A percentile compares a stretch with the other conserved stretches of the same genome.
Evolutionary conservation across 768 basidiomycete genomes (phyloP).

Genomic region (Lactarius psammicola): DNA sequence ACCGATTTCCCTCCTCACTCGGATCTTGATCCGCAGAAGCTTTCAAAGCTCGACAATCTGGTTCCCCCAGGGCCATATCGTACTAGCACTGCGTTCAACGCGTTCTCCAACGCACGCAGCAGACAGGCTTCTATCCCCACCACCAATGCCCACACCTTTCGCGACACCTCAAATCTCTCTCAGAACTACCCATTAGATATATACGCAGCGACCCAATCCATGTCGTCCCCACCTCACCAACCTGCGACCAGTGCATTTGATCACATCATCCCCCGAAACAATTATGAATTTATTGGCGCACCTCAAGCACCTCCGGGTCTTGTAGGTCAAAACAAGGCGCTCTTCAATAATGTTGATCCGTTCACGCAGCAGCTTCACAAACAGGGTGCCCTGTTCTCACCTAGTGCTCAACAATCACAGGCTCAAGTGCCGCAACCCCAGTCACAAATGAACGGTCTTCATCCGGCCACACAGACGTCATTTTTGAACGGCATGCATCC

Average conservation of each 20-base stretch:
- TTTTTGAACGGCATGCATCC: slow-evolving; percentile 43
- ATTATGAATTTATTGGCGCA: slow-evolving; percentile 24
- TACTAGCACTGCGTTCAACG: slow-evolving; percentile 30
- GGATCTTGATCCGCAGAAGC: slow-evolving; percentile 28
- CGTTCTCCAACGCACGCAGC: slow-evolving; percentile 27
- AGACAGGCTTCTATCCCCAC: slow-evolving; percentile 27
- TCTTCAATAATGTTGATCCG: slow-evolving; percentile 25
- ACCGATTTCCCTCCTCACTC: slow-evolving; percentile 20
- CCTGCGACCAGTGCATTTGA: slow-evolving; percentile 26
- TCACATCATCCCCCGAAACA: slow-evolving; percentile 19
- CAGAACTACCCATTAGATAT: slow-evolving; percentile 29
- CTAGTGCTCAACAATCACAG: slow-evolving; percentile 39
- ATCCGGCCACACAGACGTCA: slow-evolving; percentile 35
- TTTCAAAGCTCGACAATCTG: slow-evolving; percentile 25
- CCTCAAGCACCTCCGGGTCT: slow-evolving; percentile 21
- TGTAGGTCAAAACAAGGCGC: slow-evolving; percentile 23
- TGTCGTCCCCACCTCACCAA: slow-evolving; percentile 28
- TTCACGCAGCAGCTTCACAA: slow-evolving; percentile 29
- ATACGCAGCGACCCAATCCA: slow-evolving; percentile 26
- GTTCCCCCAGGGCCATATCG: slow-evolving; percentile 30
- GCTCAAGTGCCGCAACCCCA: slow-evolving; percentile 37
- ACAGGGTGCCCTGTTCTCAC: slow-evolving; percentile 32
- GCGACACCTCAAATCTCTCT: slow-evolving; percentile 31
- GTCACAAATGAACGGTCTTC: slow-evolving; percentile 37
- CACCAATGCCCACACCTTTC: slow-evolving; percentile 23